Base-by-base conservation (phyloP, 345 rosid species). In the Erysimum cheiranthoides region DNA sequence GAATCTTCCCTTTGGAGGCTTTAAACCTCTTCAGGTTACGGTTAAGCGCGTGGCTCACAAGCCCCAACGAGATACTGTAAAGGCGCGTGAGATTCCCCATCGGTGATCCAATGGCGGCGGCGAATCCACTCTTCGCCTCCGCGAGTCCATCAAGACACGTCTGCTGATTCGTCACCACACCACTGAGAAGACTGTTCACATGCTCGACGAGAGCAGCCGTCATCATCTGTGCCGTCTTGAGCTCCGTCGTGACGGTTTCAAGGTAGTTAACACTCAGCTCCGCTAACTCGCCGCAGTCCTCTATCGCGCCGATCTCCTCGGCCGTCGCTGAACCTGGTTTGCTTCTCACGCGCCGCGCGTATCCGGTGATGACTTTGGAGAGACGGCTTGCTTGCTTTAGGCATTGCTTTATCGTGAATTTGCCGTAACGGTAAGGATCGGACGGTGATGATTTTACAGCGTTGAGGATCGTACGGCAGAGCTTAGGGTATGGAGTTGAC, bases 131-230 rank as follows among this genome's bases (percentile, higher is more conserved):
- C 82, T 80, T 79, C 0, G 83, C 66, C 36, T 86, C 83, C 51
- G 35, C 78, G 12, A 89, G 77, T 50, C 85, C 89, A 31, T 86
- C 96, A 13, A 75, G 74, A 59, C 96, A 90, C 3, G 93, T 85
- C 73, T 90, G 86, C 39, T 90, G 96, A 58, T 90, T 90, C 43
- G 96, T 88, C 47, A 88, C 87, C 13, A 85, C 68, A 8, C 88
- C 93, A 63, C 93, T 86, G 36, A 90, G 78, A 53, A 86, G 63
- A 56, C 84, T 85, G 25, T 61, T 78, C 36, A 90, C 86, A 52
- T 66, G 70, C 28, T 86, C 91, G 10, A 83, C 89, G 25, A 86
- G 73, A 34, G 80, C 87, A 2, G 66, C 71, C 4, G 63, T 84
- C 80, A 82, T 53, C 5, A 78, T 14, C 45, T 51, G 74, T 5